phyloP scores from a whole-genome alignment of 176 grass and related monocot species.

The Ananas comosus region DNA sequence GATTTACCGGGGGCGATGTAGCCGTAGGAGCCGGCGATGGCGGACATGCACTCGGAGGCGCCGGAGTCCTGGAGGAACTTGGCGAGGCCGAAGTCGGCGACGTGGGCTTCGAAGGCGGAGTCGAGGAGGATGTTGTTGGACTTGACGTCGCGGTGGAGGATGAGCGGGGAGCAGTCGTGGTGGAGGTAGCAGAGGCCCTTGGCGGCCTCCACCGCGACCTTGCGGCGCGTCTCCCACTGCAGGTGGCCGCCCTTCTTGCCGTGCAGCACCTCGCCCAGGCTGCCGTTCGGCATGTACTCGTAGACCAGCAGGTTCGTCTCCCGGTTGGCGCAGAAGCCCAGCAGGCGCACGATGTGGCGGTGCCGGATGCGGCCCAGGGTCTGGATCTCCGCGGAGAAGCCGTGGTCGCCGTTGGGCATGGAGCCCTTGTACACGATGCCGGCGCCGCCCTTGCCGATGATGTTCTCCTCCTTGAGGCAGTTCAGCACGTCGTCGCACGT shows the following conservation, averaged over 20 bases:
- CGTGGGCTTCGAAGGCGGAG: constrained; percentile 72
- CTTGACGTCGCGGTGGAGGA: constrained; percentile 86
- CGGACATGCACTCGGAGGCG: constrained; percentile 89
- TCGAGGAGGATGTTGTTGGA: constrained; percentile 96
- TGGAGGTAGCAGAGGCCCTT: constrained; percentile 97
- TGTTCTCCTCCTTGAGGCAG: constrained; percentile 87
- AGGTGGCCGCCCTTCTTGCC: constrained; percentile 87
- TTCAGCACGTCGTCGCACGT: constrained; percentile 65
- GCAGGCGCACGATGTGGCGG: constrained; percentile 77
- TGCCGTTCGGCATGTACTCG: constrained; percentile 97
- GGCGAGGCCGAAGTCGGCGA: constrained; percentile 79
- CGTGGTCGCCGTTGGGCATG: constrained; percentile 87
- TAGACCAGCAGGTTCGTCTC: constrained; percentile 88
- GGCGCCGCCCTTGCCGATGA: constrained; percentile 92
- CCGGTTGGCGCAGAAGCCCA: constrained; percentile 85
- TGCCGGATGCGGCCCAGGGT: constrained; percentile 88
- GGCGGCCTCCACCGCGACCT: constrained; percentile 84
- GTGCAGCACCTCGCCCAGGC: constrained; percentile 88
- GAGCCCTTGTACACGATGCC: constrained; percentile 89
- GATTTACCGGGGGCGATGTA: constrained; percentile 90
- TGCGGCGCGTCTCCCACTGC: constrained; percentile 77
- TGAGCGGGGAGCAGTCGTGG: constrained; percentile 75
- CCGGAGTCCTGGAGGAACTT: constrained; percentile 80
- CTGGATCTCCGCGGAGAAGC: constrained; percentile 92
- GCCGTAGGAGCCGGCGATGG: constrained; percentile 88